Conservation (phyloP, 305 asterid species). For the Fraxinus dipetala region DNA sequence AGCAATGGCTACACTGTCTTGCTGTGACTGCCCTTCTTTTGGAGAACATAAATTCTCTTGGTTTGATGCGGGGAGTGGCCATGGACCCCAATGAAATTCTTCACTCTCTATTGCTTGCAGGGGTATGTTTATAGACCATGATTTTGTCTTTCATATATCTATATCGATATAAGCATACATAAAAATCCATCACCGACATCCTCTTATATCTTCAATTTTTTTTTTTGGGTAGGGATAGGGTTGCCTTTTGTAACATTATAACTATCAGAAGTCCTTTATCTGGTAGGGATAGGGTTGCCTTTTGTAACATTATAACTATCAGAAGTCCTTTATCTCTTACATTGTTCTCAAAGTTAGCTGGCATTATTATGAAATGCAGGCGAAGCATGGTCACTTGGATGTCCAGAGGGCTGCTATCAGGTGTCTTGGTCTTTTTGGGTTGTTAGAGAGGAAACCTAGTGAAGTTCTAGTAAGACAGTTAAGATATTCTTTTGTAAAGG, state of each 20-base stretch:
- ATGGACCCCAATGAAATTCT: constrained; percentile 79
- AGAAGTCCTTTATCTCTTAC: background rate
- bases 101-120: constrained; percentile 84
- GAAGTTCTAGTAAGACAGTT: constrained; percentile 67
- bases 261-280: background rate
- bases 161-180: background rate
- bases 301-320: background rate
- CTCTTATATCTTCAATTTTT: background rate
- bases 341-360: constrained; percentile 9
- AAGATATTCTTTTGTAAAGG: constrained; percentile 61
- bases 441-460: constrained; percentile 71
- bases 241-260: background rate
- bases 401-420: constrained; percentile 89
- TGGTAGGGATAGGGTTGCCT: background rate
- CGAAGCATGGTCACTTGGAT: constrained; percentile 74
- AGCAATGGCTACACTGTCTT: constrained; percentile 91
- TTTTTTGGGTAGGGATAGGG: background rate
- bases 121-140: constrained; percentile 50
- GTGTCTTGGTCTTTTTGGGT: constrained; percentile 88
- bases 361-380: constrained; percentile 47
- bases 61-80: constrained; percentile 62
- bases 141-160: background rate
- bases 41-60: constrained; percentile 70
- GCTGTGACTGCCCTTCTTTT: constrained; percentile 76
- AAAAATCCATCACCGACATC: background rate